Evolutionary conservation across 2,329 filamentous ascomycete species (phyloP), one percentile per base, ranked within the genome.

Genomic region (Pseudogymnoascus sp.): DNA sequence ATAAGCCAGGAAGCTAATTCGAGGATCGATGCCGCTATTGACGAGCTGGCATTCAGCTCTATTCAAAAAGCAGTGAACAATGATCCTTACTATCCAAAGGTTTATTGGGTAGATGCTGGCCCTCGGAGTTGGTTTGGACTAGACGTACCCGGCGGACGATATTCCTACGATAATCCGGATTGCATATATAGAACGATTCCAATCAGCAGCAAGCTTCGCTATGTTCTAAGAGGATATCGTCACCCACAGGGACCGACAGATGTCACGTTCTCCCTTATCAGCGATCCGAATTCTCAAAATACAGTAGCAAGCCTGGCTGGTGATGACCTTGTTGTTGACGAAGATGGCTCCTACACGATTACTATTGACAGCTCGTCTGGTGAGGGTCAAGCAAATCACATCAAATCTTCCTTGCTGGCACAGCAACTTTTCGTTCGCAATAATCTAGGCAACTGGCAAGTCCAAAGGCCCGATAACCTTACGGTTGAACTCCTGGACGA

Each of bases 351-450:
- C 8, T 53, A 53, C n/a, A 31, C 26, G 14, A 53, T 53, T 31
- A 53, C 46, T 31, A 53, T 53, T 16, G 46, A 31, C 46, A 53
- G 46, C 26, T 53, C 46, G n/a, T 53, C 46, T 31, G 46, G 46
- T 19, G 46, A 53, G 46, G 46, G 46, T 16, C 46, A 53, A 53
- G 11, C 14, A 53, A 53, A 53, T 19, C 46, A 53, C n/a, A 53
- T 53, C 14, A 53, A 53, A 53, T 53, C 46, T 2, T 11, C 46
- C 8, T 53, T 53, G n/a, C 46, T 53, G n/a, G 46, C 46, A 28
- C 14, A 53, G 46, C 46, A 53, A 31, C 46, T 53, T 11, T 53
- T 53, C 46, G 46, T 53, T n/a, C 46, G 46, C n/a, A 53, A 53
- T 31, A 53, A 53, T 2, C 4, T 53, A 4, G 46, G 46, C 8